A percentile compares a stretch with the other conserved stretches of the same genome.
Conservation (phyloP, 805 yeast species). For the Candida insectorum region DNA sequence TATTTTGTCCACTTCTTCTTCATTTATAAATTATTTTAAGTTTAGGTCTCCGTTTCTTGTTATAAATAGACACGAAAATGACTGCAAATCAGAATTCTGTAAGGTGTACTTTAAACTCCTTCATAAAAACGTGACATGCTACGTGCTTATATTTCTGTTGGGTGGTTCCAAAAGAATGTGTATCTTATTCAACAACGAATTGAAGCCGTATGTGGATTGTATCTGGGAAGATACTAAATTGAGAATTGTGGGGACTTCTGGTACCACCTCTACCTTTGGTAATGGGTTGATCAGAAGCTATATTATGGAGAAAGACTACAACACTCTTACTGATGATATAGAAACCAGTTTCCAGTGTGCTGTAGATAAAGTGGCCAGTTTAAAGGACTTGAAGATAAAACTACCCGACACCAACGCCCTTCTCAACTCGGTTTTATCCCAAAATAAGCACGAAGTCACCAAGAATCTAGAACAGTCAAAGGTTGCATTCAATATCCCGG, state of each 20-base stretch:
- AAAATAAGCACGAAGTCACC: conserved; percentile 1
- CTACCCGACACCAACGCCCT: conserved; percentile 4
- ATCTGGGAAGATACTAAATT: conserved; percentile 24
- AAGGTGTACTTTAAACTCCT: conserved; percentile 19
- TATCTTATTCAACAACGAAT: conserved; percentile 24
- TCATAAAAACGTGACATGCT: conserved; percentile 25
- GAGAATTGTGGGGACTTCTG: conserved; percentile 29
- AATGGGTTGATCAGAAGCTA: conserved; percentile 24
- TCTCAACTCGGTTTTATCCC: conserved; percentile 1
- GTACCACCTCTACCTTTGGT: conserved; percentile 33
- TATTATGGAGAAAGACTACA: conserved; percentile 16
- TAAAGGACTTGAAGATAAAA: conserved; percentile 11
- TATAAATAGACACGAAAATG: conserved; percentile 12
- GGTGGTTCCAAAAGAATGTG: conserved; percentile 11
- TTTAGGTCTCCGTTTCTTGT: conserved; percentile 28
- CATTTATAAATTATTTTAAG: conserved; percentile 22
- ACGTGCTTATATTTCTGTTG: conserved; percentile 20
- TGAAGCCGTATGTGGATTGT: conserved; percentile 28
- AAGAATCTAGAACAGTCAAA: conserved; percentile 3
- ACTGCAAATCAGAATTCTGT: conserved; percentile 20
- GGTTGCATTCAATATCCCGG: conserved; percentile 21
- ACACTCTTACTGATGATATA: conserved; percentile 21
- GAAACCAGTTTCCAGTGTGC: background rate
- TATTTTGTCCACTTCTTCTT: conserved; percentile 18
- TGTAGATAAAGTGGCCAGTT: background rate